These are phyloP conservation scores for Ceratobasidium sp. DNA, from an alignment of 1,284 basidiomycete genomes.

Conservation along the genomic window DNA sequence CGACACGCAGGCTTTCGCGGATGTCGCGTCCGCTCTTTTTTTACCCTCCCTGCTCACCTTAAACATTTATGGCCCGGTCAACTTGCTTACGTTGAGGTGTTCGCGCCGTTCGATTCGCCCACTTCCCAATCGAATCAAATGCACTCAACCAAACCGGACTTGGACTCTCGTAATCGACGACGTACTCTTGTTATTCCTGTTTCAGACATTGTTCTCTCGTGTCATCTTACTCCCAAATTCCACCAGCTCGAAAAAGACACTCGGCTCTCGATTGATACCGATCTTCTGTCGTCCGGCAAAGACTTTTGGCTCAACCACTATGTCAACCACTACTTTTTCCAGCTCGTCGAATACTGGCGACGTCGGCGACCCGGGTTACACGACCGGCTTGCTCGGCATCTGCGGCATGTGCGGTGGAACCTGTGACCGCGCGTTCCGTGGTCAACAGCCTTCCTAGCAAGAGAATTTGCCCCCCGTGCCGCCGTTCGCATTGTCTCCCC, in stretches of 20 bases:
- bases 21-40: slow-evolving; percentile 13
- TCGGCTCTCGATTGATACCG: not conserved
- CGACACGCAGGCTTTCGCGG: not conserved
- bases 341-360: slow-evolving; percentile 15
- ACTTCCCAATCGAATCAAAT: not conserved
- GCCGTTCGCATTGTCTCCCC: no score
- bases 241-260: not conserved
- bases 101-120: not conserved
- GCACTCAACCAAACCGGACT: not conserved
- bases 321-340: slow-evolving; percentile 2
- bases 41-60: slow-evolving; percentile 11
- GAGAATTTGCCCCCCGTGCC: no score
- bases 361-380: not conserved
- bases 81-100: slow-evolving; percentile 17
- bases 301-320: slow-evolving; percentile 22
- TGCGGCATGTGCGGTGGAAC: no score
- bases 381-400: not conserved
- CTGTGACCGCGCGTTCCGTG: no score
- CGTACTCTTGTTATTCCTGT: slow-evolving; percentile 14
- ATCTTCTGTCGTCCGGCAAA: not conserved
- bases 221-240: slow-evolving; percentile 30
- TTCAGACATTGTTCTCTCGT: slow-evolving; percentile 2
- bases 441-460: no score
- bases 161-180: not conserved
- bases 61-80: not conserved